Evolutionary conservation across 2,329 filamentous ascomycete species (phyloP).

Genomic region (Knoxdaviesia proteae): DNA sequence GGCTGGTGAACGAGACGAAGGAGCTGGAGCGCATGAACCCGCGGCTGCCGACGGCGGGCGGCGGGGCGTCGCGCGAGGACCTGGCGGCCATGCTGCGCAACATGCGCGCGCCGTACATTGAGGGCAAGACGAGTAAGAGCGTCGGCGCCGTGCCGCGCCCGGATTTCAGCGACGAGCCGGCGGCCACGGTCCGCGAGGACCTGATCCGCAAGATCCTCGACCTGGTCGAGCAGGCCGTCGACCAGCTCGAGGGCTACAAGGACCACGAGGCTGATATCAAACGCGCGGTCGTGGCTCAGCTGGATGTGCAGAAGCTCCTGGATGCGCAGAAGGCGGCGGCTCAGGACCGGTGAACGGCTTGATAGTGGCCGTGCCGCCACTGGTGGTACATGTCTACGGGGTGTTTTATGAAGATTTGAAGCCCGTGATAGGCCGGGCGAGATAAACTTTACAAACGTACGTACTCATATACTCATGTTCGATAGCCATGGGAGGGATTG

Average conservation of each 20-base stretch:
- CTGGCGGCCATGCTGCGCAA: neutral
- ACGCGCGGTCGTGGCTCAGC: neutral
- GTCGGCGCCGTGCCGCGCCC: neutral
- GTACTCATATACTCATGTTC: too few relatives aligned
- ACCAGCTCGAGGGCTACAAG: conserved; percentile 4
- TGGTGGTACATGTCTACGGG: too few relatives aligned
- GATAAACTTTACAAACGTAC: neutral
- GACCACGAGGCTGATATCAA: conserved; percentile 1
- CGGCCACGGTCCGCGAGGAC: conserved; percentile 1
- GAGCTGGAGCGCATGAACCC: conserved; percentile 1
- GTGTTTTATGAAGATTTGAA: too few relatives aligned
- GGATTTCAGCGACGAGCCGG: neutral
- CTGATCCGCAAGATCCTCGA: conserved; percentile 1
- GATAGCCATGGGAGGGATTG: too few relatives aligned
- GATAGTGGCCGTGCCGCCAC: too few relatives aligned
- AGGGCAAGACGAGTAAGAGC: conserved; percentile 2
- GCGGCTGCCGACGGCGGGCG: neutral
- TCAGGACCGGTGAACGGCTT: too few relatives aligned
- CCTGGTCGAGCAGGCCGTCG: conserved; percentile 3
- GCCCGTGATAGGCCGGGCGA: too few relatives aligned
- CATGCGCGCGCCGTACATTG: neutral
- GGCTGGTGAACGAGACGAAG: conserved; percentile 1
- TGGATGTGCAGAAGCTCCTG: neutral
- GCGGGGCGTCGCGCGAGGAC: conserved; percentile 1
- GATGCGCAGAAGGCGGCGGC: neutral